Conservation (phyloP, 768 basidiomycete species). For the Kwoniella sp. region DNA sequence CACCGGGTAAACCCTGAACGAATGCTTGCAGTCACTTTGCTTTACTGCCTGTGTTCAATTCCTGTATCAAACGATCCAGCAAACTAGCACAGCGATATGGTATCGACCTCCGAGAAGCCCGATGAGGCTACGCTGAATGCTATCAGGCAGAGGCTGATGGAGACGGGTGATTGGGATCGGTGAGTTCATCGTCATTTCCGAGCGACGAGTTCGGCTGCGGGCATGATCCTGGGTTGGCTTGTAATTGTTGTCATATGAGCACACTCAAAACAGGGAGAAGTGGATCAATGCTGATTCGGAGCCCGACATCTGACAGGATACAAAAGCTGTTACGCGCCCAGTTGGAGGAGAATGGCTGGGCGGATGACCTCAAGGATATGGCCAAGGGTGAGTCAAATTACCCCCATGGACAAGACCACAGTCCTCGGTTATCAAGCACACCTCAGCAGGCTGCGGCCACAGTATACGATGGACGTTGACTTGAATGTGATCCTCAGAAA, state of each 20-base stretch:
- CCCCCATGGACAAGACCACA: background rate
- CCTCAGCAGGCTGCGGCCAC: background rate
- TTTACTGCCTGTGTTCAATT: too few relatives aligned
- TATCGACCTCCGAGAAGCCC: constrained; percentile 12
- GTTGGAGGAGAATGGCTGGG: constrained; percentile 37
- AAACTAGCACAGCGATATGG: too few relatives aligned
- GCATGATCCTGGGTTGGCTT: too few relatives aligned
- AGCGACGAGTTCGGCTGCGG: too few relatives aligned
- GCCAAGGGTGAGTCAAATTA: constrained; percentile 34
- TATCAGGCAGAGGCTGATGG: constrained; percentile 31
- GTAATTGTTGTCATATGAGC: background rate
- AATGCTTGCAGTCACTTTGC: too few relatives aligned
- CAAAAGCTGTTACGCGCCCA: constrained; percentile 16
- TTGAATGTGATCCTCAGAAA: constrained; percentile 15
- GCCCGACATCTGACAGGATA: constrained; percentile 25
- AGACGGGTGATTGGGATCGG: constrained; percentile 46
- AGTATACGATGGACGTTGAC: background rate
- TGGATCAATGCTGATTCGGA: background rate
- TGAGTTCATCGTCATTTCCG: constrained; percentile 16
- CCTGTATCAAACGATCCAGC: too few relatives aligned
- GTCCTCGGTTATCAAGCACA: background rate
- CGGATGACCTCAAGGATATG: constrained; percentile 41
- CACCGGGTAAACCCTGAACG: too few relatives aligned
- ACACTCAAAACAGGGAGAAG: background rate
- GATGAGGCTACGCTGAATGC: constrained; percentile 25